phyloP scores from a whole-genome alignment of 2,329 filamentous ascomycete genomes.

The Talaromyces sp. region DNA sequence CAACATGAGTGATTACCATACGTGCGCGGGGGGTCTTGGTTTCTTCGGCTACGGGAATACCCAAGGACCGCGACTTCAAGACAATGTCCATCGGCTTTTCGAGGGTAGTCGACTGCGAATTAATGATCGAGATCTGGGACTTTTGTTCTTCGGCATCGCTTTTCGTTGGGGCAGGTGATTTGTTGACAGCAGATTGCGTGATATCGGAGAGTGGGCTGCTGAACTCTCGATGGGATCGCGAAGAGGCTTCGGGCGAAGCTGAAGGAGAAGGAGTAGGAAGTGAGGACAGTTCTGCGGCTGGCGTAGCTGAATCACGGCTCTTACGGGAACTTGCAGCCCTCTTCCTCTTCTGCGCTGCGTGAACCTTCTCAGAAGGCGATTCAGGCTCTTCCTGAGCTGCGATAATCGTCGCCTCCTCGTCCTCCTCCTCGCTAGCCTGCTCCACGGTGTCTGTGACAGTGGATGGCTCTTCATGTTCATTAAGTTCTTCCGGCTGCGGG shows the following conservation, averaged over 20 bases:
- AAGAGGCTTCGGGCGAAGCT: slow-evolving; percentile 55
- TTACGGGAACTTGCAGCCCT: slow-evolving; percentile 49
- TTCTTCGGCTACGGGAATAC: slow-evolving; percentile 64
- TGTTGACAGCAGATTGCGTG: slow-evolving; percentile 65
- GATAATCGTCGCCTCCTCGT: slow-evolving; percentile 28
- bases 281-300: slow-evolving; percentile 39
- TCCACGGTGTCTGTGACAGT: slow-evolving; percentile 49
- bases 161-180: slow-evolving; percentile 43
- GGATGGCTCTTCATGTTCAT: slow-evolving; percentile 55
- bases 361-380: slow-evolving; percentile 53
- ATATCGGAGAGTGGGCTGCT: slow-evolving; percentile 65
- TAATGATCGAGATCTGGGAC: slow-evolving; percentile 60
- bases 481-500: slow-evolving; percentile 18
- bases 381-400: slow-evolving; percentile 46
- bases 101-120: slow-evolving; percentile 70
- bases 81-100: slow-evolving; percentile 94
- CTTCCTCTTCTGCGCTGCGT: slow-evolving; percentile 66
- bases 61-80: slow-evolving; percentile 73
- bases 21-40: slow-evolving; percentile 75
- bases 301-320: slow-evolving; percentile 42
- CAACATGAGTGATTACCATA: slow-evolving; percentile 87
- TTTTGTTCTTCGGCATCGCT: slow-evolving; percentile 43
- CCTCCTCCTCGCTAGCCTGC: slow-evolving; percentile 23
- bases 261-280: slow-evolving; percentile 52
- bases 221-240: slow-evolving; percentile 27